Conservation (phyloP, 2,329 filamentous ascomycete genomes). For the Stachybotrys chartarum region DNA sequence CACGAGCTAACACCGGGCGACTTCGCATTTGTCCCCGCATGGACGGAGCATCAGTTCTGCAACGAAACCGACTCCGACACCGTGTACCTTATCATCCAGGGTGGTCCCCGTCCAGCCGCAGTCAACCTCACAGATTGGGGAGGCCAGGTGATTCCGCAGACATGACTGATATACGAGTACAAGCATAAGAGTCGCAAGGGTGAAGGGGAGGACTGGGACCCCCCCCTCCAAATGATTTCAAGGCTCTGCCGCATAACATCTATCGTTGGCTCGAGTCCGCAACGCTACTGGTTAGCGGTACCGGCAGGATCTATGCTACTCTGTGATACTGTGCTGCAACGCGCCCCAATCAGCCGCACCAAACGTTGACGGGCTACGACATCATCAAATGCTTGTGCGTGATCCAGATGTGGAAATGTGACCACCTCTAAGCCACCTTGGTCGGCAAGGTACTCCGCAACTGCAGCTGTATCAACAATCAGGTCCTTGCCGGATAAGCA, state of each 20-base stretch:
- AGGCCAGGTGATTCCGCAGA: slow-evolving; percentile 22
- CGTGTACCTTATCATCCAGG: slow-evolving; percentile 59
- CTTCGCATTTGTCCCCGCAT: slow-evolving; percentile 64
- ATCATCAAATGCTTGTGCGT: slow-evolving; percentile 55
- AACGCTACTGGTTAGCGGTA: background rate
- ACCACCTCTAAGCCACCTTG: slow-evolving; percentile 41
- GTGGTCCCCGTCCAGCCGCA: slow-evolving; percentile 52
- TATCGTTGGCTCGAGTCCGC: background rate
- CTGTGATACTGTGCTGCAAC: slow-evolving; percentile 10
- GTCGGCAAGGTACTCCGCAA: slow-evolving; percentile 46
- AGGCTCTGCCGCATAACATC: background rate
- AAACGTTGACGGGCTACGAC: slow-evolving; percentile 16
- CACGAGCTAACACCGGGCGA: slow-evolving; percentile 56
- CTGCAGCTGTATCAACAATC: slow-evolving; percentile 54
- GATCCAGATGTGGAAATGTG: slow-evolving; percentile 55
- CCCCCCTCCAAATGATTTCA: background rate
- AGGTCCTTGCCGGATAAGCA: slow-evolving; percentile 53
- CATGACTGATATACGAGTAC: background rate
- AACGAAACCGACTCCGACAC: slow-evolving; percentile 57
- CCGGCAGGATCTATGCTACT: slow-evolving; percentile 1
- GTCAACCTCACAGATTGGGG: slow-evolving; percentile 59
- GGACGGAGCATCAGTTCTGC: slow-evolving; percentile 62
- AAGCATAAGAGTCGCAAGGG: background rate
- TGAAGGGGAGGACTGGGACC: background rate
- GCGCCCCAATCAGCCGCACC: slow-evolving; percentile 19